A percentile compares a stretch with the other conserved stretches of the same genome.
phyloP scores from a whole-genome alignment of 2,329 filamentous ascomycete species.

The Neopestalotiopsis rosae region DNA sequence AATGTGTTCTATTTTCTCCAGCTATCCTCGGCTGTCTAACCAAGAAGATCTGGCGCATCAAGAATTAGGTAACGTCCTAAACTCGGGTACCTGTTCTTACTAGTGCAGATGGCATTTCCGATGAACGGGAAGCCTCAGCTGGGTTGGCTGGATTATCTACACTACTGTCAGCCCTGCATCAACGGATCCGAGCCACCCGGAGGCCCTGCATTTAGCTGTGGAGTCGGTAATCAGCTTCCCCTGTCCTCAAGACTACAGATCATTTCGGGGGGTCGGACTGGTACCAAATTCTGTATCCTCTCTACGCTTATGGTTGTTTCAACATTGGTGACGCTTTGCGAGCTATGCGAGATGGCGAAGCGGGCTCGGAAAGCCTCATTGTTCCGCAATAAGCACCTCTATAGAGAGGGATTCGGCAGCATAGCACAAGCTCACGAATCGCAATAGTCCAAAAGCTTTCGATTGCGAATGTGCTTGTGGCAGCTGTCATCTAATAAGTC shows the following conservation, averaged over 20 bases:
- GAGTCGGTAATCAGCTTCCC: neutral
- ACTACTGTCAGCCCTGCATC: neutral
- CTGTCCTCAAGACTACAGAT: neutral
- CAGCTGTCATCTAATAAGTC: neutral
- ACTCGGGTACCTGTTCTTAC: neutral
- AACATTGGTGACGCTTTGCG: neutral
- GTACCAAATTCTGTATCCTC: neutral
- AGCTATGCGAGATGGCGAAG: too few species aligned
- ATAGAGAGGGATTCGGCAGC: too few species aligned
- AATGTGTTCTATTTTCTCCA: neutral
- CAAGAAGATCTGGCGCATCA: neutral
- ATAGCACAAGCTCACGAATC: too few species aligned
- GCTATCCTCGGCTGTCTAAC: neutral
- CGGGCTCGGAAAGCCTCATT: too few species aligned
- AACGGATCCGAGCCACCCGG: neutral
- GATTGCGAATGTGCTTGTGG: neutral
- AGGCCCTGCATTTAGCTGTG: neutral
- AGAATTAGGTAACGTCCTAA: neutral
- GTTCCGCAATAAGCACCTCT: too few species aligned
- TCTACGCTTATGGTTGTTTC: neutral
- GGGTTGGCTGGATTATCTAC: neutral
- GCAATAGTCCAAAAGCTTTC: too few species aligned
- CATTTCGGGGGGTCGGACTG: neutral
- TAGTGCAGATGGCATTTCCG: neutral
- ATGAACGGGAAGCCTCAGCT: neutral